phyloP scores from a whole-genome alignment of 352 stramenopile genomes.

The Globisporangium cylindrosporum region DNA sequence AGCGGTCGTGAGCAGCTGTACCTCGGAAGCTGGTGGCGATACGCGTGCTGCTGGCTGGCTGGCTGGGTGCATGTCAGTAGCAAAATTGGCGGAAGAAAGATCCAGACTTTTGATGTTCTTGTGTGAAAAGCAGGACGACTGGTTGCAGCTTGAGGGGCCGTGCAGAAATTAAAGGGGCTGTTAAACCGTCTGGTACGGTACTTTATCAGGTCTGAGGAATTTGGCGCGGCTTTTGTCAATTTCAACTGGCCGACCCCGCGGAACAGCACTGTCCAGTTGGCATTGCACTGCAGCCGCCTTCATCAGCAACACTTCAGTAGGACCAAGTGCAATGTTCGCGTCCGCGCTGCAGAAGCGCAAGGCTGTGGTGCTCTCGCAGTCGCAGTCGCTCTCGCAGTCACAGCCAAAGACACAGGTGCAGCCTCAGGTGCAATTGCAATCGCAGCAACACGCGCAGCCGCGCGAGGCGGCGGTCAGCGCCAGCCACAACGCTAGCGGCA shows the following conservation, averaged over 20 bases:
- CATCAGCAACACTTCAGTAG: background rate
- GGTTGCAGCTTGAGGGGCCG: too few species aligned
- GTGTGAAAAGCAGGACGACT: too few species aligned
- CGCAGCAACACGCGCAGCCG: too few species aligned
- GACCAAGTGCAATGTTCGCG: background rate
- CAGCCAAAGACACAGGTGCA: background rate
- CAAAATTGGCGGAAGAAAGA: too few species aligned
- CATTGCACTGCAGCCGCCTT: background rate
- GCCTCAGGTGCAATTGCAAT: background rate
- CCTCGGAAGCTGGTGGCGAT: too few species aligned
- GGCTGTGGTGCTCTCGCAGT: conserved; percentile 1
- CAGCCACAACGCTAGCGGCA: background rate
- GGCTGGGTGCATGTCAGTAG: too few species aligned
- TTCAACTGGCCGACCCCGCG: background rate
- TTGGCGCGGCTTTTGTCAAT: conserved; percentile 8
- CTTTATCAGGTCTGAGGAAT: background rate
- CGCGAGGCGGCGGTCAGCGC: too few species aligned
- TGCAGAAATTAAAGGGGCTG: conserved; percentile 1
- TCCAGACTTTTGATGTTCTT: too few species aligned
- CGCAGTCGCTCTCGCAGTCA: background rate
- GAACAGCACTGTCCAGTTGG: background rate
- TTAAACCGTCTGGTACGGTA: conserved; percentile 1
- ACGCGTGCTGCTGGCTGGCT: too few species aligned
- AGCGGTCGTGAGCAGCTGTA: too few species aligned
- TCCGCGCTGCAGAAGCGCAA: conserved; percentile 14